Conservation (phyloP, 805 yeast species). For the Lachancea dasiensis region DNA sequence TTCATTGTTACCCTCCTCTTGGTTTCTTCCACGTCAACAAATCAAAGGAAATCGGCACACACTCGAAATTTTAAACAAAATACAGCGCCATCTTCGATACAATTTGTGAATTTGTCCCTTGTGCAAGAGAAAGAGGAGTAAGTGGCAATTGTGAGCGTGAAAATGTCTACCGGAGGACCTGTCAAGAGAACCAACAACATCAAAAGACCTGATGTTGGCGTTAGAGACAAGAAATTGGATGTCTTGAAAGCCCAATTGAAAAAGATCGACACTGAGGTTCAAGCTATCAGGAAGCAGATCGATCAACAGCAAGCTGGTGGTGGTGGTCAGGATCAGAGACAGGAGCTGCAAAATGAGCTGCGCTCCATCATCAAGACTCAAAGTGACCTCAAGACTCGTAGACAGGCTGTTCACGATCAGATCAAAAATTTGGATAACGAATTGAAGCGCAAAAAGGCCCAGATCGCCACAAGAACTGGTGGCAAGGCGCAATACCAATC, state of each 20-base stretch:
- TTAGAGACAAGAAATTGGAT: constrained; percentile 52
- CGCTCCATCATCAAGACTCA: constrained; percentile 42
- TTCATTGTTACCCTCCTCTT: no score
- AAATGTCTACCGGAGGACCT: constrained; percentile 7
- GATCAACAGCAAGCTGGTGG: constrained; percentile 44
- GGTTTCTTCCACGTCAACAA: constrained; percentile 3
- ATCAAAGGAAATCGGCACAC: no score
- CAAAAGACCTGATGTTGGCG: constrained; percentile 69
- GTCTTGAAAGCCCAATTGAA: constrained; percentile 55
- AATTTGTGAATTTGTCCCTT: no score
- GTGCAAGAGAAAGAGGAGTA: constrained; percentile 5
- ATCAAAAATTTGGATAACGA: constrained; percentile 63
- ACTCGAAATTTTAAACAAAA: no score
- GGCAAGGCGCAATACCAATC: constrained; percentile 55
- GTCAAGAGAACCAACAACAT: constrained; percentile 26
- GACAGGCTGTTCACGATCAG: constrained; percentile 50
- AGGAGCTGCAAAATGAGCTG: constrained; percentile 46
- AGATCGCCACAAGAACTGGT: constrained; percentile 49
- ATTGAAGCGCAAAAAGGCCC: constrained; percentile 68
- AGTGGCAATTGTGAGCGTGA: neutral
- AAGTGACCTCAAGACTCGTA: constrained; percentile 41
- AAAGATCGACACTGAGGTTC: constrained; percentile 50
- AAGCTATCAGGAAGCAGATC: constrained; percentile 48
- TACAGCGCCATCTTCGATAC: no score
- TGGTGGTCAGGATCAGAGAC: constrained; percentile 45